Percentiles rank a stretch among this genome's conserved stretches.
Conservation (phyloP, 805 yeast species). For the Wickerhamomyces xylosicus region DNA sequence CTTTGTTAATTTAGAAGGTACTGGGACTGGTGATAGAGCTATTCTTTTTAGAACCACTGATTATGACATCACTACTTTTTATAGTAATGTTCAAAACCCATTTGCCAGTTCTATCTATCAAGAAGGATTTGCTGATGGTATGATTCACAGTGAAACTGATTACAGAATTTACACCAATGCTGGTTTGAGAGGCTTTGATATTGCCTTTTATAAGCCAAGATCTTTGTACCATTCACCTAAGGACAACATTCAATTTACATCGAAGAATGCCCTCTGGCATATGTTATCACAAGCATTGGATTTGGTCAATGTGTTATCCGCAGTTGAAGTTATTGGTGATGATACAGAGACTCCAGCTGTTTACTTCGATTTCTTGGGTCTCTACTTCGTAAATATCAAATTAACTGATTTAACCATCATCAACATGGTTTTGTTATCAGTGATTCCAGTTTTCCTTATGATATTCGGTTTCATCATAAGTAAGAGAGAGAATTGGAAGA, state of each 20-base stretch:
- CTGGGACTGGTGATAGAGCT: conserved; percentile 78
- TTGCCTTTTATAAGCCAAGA: conserved; percentile 83
- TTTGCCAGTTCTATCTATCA: conserved; percentile 76
- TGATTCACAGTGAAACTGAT: conserved; percentile 78
- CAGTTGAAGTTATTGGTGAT: conserved; percentile 24
- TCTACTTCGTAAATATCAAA: conserved; percentile 43
- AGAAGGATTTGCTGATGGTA: conserved; percentile 69
- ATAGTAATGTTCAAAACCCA: conserved; percentile 47
- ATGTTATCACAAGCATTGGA: conserved; percentile 71
- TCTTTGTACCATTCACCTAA: conserved; percentile 70
- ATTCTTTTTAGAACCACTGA: conserved; percentile 79
- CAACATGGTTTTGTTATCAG: conserved; percentile 41
- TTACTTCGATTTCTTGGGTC: conserved; percentile 55
- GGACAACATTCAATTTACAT: conserved; percentile 57
- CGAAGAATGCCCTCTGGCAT: conserved; percentile 69
- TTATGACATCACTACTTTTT: conserved; percentile 52
- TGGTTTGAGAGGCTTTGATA: conserved; percentile 79
- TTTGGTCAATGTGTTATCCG: conserved; percentile 36
- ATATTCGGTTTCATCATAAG: conserved; percentile 37
- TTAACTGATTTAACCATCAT: conserved; percentile 35
- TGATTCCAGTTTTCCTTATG: conserved; percentile 43
- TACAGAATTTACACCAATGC: conserved; percentile 56
- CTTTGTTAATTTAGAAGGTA: conserved; percentile 81
- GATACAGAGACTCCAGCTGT: conserved; percentile 35
- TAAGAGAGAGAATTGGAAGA: conserved; percentile 38